phyloP scores from a whole-genome alignment of 169 alveolate species.

The Theileria parva region DNA sequence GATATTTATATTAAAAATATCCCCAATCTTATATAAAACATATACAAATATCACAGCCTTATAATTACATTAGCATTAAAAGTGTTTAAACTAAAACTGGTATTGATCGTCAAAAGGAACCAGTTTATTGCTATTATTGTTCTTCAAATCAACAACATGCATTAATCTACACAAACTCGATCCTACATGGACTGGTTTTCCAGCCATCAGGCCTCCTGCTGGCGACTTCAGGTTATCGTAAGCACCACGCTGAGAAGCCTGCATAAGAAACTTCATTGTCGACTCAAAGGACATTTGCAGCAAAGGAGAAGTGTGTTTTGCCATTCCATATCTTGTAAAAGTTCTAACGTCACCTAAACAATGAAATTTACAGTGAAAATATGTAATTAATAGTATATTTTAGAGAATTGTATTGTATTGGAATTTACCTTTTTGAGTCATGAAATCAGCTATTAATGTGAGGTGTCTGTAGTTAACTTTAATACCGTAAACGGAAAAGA shows the following conservation, averaged over 20 bases:
- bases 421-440: conserved; percentile 91
- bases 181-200: conserved; percentile 59
- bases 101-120: background rate
- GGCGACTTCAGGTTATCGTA: conserved; percentile 75
- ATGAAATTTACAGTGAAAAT: background rate
- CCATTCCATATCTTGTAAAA: conserved; percentile 82
- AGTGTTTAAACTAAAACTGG: background rate
- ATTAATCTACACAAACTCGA: conserved; percentile 53
- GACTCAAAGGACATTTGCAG: conserved; percentile 97
- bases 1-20: too few species aligned
- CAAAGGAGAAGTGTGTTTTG: conserved; percentile 89
- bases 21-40: too few species aligned
- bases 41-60: too few species aligned
- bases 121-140: background rate
- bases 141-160: conserved; percentile 21
- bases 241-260: conserved; percentile 83
- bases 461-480: conserved; percentile 94
- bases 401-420: background rate
- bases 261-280: conserved; percentile 89
- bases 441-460: conserved; percentile 94
- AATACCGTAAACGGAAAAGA: conserved; percentile 95
- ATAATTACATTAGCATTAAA: background rate
- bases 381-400: background rate
- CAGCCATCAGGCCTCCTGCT: conserved; percentile 74
- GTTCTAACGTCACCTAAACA: conserved; percentile 42